Evolutionary conservation across 345 rosid genomes (phyloP).

Genomic region (Eutrema heterophyllum): DNA sequence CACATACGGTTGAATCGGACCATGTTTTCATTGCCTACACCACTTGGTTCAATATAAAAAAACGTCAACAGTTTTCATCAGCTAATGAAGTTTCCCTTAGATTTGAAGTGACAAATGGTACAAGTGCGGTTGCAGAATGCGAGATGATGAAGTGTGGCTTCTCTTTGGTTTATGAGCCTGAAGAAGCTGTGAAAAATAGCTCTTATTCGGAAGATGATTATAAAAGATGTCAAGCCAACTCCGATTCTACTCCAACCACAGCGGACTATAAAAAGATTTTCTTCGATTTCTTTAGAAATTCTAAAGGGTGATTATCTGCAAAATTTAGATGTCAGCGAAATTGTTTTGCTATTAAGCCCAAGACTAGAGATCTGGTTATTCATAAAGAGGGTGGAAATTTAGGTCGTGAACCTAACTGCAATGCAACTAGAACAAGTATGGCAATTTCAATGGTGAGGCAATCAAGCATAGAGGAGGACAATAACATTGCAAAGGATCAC

Average conservation of each 20-base stretch:
- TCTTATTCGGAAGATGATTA: not conserved
- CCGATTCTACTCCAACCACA: not conserved
- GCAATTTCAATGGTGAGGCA: no score
- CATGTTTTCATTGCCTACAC: slow-evolving; percentile 24
- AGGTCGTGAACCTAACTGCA: no score
- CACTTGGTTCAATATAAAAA: not conserved
- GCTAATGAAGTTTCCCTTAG: not conserved
- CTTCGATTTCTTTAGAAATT: not conserved
- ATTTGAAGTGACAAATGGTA: slow-evolving; percentile 23
- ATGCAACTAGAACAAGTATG: no score
- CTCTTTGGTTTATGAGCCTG: slow-evolving; percentile 1
- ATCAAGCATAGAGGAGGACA: no score
- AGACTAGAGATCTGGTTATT: no score
- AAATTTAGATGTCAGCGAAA: not conserved
- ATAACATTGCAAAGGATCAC: no score
- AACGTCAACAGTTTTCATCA: not conserved
- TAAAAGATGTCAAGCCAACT: not conserved
- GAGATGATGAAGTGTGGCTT: slow-evolving; percentile 13
- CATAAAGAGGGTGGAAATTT: no score
- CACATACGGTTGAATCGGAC: not conserved
- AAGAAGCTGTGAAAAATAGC: not conserved
- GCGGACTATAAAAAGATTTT: not conserved
- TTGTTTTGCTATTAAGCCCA: not conserved
- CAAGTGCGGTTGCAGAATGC: slow-evolving; percentile 3
- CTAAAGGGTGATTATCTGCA: not conserved